These are phyloP conservation scores for Fusarium sp. DNA, from an alignment of 2,329 filamentous ascomycete genomes.

Conservation along the genomic window DNA sequence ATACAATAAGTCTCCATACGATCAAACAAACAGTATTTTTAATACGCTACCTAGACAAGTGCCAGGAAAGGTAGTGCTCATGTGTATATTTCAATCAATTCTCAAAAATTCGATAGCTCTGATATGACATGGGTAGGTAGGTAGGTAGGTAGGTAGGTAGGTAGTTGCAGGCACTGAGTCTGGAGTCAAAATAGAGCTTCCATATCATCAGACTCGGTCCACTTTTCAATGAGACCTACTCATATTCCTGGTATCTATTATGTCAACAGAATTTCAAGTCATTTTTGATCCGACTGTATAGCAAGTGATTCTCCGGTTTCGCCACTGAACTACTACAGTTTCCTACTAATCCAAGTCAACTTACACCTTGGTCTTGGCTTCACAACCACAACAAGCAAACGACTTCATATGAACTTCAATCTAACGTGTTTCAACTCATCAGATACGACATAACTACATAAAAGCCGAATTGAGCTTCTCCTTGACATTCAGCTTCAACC, in stretches of 20 bases:
- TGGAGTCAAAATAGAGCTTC: neutral
- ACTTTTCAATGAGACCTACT: neutral
- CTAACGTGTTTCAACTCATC: slow-evolving; percentile 55
- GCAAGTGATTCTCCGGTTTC: neutral
- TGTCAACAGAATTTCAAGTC: neutral
- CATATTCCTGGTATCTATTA: neutral
- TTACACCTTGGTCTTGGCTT: neutral
- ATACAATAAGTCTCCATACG: neutral
- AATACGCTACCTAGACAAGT: neutral
- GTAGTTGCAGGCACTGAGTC: too few species aligned
- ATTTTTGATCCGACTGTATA: too few species aligned
- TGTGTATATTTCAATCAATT: neutral
- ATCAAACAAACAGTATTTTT: neutral
- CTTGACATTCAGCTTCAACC: slow-evolving; percentile 52
- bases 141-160: neutral
- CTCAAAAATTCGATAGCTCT: neutral
- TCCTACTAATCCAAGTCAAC: neutral
- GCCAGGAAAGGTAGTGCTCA: neutral
- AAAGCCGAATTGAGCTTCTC: slow-evolving; percentile 52
- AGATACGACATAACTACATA: slow-evolving; percentile 57
- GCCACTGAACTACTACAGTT: neutral
- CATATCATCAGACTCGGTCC: neutral
- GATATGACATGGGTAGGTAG: neutral
- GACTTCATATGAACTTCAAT: slow-evolving; percentile 42
- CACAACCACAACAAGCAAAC: neutral